Evolutionary conservation across 768 basidiomycete genomes (phyloP).

Genomic region (Suillus brevipes): DNA sequence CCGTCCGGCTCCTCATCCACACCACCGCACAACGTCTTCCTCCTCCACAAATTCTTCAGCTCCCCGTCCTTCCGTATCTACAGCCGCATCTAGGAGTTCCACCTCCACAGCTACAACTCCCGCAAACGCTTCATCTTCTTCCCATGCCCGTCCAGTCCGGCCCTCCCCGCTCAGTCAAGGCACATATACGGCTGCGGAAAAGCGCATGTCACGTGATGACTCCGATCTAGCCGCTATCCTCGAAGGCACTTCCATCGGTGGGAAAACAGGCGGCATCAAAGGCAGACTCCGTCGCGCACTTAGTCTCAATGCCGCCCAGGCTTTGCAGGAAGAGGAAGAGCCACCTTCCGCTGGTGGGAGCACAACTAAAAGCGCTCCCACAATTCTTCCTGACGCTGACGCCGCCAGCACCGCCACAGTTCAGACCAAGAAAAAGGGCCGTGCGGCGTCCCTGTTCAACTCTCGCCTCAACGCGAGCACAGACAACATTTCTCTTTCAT

Average conservation of each 20-base stretch:
- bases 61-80: conserved; percentile 29
- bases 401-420: conserved; percentile 39
- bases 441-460: conserved; percentile 81
- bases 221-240: conserved; percentile 63
- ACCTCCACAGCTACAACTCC: conserved; percentile 18
- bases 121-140: conserved; percentile 21
- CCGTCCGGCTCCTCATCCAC: conserved; percentile 26
- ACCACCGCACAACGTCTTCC: conserved; percentile 33
- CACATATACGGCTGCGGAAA: conserved; percentile 60
- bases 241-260: conserved; percentile 43
- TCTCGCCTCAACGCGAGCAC: conserved; percentile 84
- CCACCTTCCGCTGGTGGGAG: conserved; percentile 29
- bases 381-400: conserved; percentile 23
- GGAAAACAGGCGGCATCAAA: conserved; percentile 72
- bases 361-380: conserved; percentile 23
- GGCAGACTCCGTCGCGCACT: conserved; percentile 74
- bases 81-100: conserved; percentile 30
- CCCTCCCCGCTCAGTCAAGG: conserved; percentile 38
- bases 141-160: conserved; percentile 30
- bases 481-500: conserved; percentile 93
- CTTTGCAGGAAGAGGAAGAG: conserved; percentile 57
- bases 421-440: conserved; percentile 68
- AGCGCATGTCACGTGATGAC: conserved; percentile 78
- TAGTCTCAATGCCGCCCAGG: conserved; percentile 57
- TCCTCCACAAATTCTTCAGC: conserved; percentile 25